Evolutionary conservation across 495 filamentous ascomycete species (phyloP).

Genomic region (Neurospora africana): DNA sequence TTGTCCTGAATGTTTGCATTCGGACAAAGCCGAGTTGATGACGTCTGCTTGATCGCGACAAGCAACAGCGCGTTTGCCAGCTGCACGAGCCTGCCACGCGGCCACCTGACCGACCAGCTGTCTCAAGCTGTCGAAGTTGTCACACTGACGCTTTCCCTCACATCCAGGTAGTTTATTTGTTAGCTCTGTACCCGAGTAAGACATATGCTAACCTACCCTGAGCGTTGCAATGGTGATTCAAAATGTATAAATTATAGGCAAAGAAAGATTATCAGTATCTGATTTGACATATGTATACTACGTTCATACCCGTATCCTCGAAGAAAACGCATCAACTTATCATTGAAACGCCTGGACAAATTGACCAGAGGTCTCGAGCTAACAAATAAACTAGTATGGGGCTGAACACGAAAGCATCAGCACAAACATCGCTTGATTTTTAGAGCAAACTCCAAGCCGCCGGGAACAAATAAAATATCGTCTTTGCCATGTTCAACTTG

Average conservation of each 20-base stretch:
- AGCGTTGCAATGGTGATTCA: no score
- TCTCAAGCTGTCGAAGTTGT: background rate
- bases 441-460: background rate
- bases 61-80: slow-evolving; percentile 6
- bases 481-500: background rate
- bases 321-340: no score
- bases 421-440: background rate
- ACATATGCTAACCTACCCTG: no score
- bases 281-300: no score
- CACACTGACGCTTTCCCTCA: background rate
- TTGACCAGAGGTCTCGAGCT: no score
- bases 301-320: no score
- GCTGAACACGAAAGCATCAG: background rate
- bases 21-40: slow-evolving; percentile 7
- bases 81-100: slow-evolving; percentile 16
- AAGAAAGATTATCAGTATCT: no score
- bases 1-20: background rate
- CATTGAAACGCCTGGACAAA: no score
- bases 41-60: slow-evolving; percentile 7
- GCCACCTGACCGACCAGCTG: slow-evolving; percentile 18
- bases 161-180: no score
- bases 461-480: background rate
- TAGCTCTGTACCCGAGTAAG: no score
- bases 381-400: no score
- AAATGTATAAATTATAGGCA: no score